Base-by-base conservation (phyloP, 306 rosid species). In the Crataegus laevigata region DNA sequence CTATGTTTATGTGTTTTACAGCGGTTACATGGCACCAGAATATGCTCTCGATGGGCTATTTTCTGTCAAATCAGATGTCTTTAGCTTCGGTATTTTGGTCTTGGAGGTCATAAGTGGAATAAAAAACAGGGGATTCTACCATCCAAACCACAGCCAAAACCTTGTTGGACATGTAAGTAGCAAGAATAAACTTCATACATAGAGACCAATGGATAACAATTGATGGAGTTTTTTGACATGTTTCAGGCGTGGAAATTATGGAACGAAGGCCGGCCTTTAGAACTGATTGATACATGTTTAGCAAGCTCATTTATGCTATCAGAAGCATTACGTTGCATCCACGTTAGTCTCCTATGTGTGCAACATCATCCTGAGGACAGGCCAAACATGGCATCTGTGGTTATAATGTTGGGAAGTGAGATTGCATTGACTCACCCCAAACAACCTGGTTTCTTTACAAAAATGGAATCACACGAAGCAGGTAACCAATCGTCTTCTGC, bases 21-120 rank as follows among this genome's bases (percentile, higher is more conserved):
- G 92, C 68, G 91, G 92, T 11, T 90, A 88, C 54, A 87, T 89
- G 82, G 84, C 90, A 66, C 89, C 91, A 0, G 90, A 90, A 43
- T 90, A 81, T 34, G 92, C 87, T 2, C 29, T 77, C 6, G 84
- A 81, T 1, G 96, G 93, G 5, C 76, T 57, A 32, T 88, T 88
- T 58, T 90, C 91, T 0, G 62, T 82, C 19, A 90, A 88, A 62
- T 88, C 90, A 0, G 87, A 86, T 50, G 88, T 83, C 34, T 88
- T 86, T 26, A 88, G 96, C 74, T 88, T 90, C 32, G 88, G 96
- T 1, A 87, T 86, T 11, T 68, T 88, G 51, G 7, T 86, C 70
- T 47, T 86, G 68, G 96, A 90, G 84, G 79, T 54, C 34, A 19
- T 86, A 11, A 71, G 80, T 38, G 93, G 96, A 52, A 81, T 69